Base-by-base conservation (phyloP, 1,284 basidiomycete genomes). In the Ceratobasidium theobromae region DNA sequence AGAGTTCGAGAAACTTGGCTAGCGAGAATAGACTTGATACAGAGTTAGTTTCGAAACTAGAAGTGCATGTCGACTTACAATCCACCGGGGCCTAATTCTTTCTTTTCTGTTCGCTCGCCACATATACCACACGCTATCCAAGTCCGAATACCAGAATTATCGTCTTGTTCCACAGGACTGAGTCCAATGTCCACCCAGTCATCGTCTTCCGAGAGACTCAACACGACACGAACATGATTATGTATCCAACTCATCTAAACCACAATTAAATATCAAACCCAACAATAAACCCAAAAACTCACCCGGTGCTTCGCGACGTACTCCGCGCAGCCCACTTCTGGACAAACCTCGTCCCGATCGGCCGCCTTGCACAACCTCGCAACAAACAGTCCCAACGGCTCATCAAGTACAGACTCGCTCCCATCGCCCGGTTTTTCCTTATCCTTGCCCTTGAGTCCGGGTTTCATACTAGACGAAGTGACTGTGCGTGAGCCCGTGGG, bases 1-100 rank as follows among this genome's bases (percentile, higher is more conserved):
- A 75, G 1, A 88, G 74, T 73, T 89, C 87, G 12, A 88, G 76
- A 72, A 81, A 88, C 73, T 88, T 89, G 8, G 80, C 84, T 69
- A 84, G 87, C 0, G 87, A 88, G 38, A 83, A 72, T 54, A 81
- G 71, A 71, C 79, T 81, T 65, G 23, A 58, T 30, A 66, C 53
- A 55, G 38, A 66, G 23, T 51, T 32, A 65, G 28, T 5, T 33
- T 25, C 43, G 40, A 53, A 49, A 54, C 28, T 30, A 75, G 41
- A 23, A n/a, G 18, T 9, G 43, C 43, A 11, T 45, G 18, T 21
- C 18, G 12, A 58, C 85, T 70, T 72, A 87, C 86, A 79, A 85
- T 14, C 84, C 78, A 16, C 83, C 86, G 71, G 84, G 81, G 18
- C 74, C 79, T 79, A 87, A 81, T 25, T 70, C 71, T 35, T 70